Evolutionary conservation across 176 grass and related monocot species (phyloP), one percentile per base, ranked within the genome.

Genomic region (Juncus inflexus): DNA sequence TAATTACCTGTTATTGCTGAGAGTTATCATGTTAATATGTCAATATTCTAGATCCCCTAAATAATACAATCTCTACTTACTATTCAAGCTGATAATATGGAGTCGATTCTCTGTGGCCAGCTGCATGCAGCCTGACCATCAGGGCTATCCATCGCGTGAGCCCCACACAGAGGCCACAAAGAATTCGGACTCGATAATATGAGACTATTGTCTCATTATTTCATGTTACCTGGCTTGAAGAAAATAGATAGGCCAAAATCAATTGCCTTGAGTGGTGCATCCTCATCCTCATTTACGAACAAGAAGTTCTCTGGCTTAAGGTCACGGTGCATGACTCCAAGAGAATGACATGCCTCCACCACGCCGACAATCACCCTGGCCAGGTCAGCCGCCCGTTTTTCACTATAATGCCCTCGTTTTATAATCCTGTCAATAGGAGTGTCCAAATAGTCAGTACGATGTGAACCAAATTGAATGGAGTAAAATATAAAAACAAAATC

Each of bases 201-300:
- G 43, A 47, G 43, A 47, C 9, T 6, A 47, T 47, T 6, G 43
- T 9, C 43, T 47, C 43, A 6, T 6, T 47, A 47, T 47, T 47
- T 47, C 43, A 47, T 47, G 9, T 28, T 12, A 71, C 68, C 68
- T 60, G 68, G 68, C 43, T 45, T 59, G 68, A 71, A 71, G 68
- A 71, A 71, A 71, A 71, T 71, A 9, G 68, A 71, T 37, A 71
- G 52, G 19, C 68, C 68, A 45, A 71, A 71, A 71, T 71, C 68
- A 43, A 71, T 71, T 7, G 68, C 68, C 52, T 71, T 71, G 1
- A 71, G 55, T 0, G 54, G 38, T 40, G 68, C 68, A 71, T 71
- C 15, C 68, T 71, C 68, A 28, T 71, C 54, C 35, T 71, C 68
- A 35, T 71, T 71, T 56, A 71, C 40, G 43, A 71, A 71, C 68